Base-by-base conservation (phyloP, 2,329 filamentous ascomycete species). In the Scedosporium boydii region DNA sequence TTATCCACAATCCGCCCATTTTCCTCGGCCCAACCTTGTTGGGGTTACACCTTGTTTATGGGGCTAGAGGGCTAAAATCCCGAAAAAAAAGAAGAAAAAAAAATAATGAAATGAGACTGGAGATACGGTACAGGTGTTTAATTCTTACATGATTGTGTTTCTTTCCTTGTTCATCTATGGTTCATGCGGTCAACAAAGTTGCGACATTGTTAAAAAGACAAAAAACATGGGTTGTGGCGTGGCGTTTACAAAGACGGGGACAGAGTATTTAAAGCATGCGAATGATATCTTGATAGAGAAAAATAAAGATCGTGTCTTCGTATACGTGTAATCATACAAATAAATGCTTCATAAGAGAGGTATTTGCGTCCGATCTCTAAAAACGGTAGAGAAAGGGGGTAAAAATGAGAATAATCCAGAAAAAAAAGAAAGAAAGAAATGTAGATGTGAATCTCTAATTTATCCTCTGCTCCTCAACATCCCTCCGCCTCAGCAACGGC, bases 401-500 rank as follows among this genome's bases (percentile, higher is more conserved):
- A 10, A 34, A 34, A 34, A 34, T 2, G 44, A 2, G 12, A 12
- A 18, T n/a, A n/a, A 46, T 4, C 6, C 6, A 46, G n/a, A 46
- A 46, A 46, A 46, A 18, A 46, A 46, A 21, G 3, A 46, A 16
- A 46, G 18, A 46, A 46, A 46, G 18, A 46, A 21, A 18, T 9
- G 44, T n/a, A n/a, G 38, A 14, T 42, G 34, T 16, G 3, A 59
- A 34, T 55, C 51, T 58, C 58, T 65, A 68, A 46, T 67, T 62
- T 21, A 65, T 12, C 29, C 64, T 65, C 60, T 70, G 60, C 27
- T 60, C 38, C 38, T 58, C 60, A 6, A 41, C 66, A 66, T 72
- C 69, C 58, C 72, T 70, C 4, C 70, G 71, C 3, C 61, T 60
- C 21, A 76, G 64, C 64, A 75, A 61, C 1, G 71, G 65, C 59